Conservation (phyloP, 1,139 yeast species). For the Suhomyces bokatorum region DNA sequence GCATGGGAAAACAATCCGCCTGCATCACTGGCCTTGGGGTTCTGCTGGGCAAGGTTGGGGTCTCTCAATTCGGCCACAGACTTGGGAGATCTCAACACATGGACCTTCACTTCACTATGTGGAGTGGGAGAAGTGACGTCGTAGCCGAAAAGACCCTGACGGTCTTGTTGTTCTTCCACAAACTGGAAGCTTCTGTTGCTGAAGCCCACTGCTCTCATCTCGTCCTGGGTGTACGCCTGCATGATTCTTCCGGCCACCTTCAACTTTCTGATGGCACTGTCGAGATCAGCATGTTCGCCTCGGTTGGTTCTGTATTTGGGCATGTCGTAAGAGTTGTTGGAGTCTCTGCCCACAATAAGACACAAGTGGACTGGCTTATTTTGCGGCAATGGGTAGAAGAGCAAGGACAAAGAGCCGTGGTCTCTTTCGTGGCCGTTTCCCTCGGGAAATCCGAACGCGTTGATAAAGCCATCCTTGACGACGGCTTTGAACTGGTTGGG, state of each 20-base stretch:
- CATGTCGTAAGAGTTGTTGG: slow-evolving; percentile 71
- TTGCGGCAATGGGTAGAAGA: slow-evolving; percentile 58
- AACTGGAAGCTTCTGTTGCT: slow-evolving; percentile 81
- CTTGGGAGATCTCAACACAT: slow-evolving; percentile 65
- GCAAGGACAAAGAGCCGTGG: slow-evolving; percentile 32
- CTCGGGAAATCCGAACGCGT: slow-evolving; percentile 32
- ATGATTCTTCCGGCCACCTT: slow-evolving; percentile 85
- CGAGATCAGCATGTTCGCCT: slow-evolving; percentile 69
- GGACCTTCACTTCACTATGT: slow-evolving; percentile 74
- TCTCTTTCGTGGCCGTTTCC: slow-evolving; percentile 28
- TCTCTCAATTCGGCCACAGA: slow-evolving; percentile 73
- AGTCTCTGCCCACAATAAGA: slow-evolving; percentile 74
- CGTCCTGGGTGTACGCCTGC: slow-evolving; percentile 94
- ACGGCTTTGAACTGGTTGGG: slow-evolving; percentile 43
- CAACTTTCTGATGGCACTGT: slow-evolving; percentile 72
- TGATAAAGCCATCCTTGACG: slow-evolving; percentile 27
- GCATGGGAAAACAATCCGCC: slow-evolving; percentile 84
- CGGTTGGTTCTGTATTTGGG: slow-evolving; percentile 53
- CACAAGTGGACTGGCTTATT: slow-evolving; percentile 85
- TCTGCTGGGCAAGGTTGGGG: slow-evolving; percentile 86
- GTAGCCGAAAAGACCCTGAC: slow-evolving; percentile 41
- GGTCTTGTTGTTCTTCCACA: slow-evolving; percentile 56
- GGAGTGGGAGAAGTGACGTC: slow-evolving; percentile 34
- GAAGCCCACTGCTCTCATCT: slow-evolving; percentile 76
- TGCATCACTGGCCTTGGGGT: slow-evolving; percentile 63